phyloP scores from a whole-genome alignment of 139 green algal species.

The Micractinium sp. region DNA sequence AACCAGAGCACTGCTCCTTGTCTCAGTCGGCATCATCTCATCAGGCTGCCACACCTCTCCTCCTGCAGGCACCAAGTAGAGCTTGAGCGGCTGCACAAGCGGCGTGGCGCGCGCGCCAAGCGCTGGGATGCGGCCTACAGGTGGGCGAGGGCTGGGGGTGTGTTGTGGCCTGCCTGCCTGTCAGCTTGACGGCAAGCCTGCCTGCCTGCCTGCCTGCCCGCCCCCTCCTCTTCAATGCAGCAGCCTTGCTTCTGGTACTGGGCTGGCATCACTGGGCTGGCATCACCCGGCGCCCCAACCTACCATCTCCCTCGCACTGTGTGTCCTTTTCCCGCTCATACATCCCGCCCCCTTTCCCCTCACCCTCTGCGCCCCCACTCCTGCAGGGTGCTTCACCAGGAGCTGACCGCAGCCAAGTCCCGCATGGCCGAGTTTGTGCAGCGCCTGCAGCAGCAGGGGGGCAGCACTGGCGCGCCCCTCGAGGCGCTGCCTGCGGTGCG shows the following conservation, averaged over 20 bases:
- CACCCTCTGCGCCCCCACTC: background rate
- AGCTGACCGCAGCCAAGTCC: slow-evolving; percentile 37
- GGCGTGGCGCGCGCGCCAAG: slow-evolving; percentile 4
- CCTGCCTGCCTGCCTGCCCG: background rate
- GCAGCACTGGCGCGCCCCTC: background rate
- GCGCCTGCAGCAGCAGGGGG: slow-evolving; percentile 7
- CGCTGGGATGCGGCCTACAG: slow-evolving; percentile 45
- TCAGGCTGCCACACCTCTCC: background rate
- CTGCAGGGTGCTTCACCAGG: slow-evolving; percentile 32
- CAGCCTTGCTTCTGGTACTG: background rate
- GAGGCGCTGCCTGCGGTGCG: background rate
- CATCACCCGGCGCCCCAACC: too few species aligned
- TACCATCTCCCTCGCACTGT: background rate
- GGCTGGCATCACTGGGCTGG: too few species aligned
- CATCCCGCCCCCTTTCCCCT: background rate
- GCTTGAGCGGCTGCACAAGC: slow-evolving; percentile 22
- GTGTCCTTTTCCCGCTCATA: too few species aligned
- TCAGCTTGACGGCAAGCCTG: too few species aligned
- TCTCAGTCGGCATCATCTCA: background rate
- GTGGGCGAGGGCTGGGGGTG: background rate
- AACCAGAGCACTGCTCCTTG: background rate
- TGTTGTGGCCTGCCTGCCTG: background rate
- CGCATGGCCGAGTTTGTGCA: slow-evolving; percentile 37
- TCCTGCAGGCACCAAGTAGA: slow-evolving; percentile 10
- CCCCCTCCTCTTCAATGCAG: background rate